phyloP scores from a whole-genome alignment of 2,329 filamentous ascomycete genomes.

The Aspergillus hortae region DNA sequence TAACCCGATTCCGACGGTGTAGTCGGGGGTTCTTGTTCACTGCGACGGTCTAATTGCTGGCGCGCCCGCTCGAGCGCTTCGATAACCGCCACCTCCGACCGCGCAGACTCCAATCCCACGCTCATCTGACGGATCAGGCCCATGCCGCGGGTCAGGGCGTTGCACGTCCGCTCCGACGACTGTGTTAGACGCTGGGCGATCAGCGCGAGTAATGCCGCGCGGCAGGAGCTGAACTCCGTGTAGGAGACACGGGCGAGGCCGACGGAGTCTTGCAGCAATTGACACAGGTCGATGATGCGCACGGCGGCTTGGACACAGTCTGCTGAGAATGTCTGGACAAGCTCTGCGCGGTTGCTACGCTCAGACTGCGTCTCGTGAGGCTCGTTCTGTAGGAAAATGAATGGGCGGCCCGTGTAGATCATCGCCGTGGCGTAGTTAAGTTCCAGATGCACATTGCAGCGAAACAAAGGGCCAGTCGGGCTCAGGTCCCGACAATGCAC shows the following conservation, averaged over 20 bases:
- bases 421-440: conserved; percentile 47
- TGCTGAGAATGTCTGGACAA: conserved; percentile 29
- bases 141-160: conserved; percentile 42
- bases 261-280: conserved; percentile 48
- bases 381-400: conserved; percentile 36
- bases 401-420: conserved; percentile 49
- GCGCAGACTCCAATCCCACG: conserved; percentile 44
- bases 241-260: conserved; percentile 55
- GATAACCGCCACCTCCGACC: conserved; percentile 45
- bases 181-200: conserved; percentile 28
- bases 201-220: conserved; percentile 51
- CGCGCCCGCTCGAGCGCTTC: conserved; percentile 46
- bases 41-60: conserved; percentile 35
- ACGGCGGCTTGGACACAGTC: conserved; percentile 48
- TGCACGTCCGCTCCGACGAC: conserved; percentile 28
- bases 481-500: conserved; percentile 32
- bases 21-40: conserved; percentile 12
- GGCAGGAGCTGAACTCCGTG: conserved; percentile 55
- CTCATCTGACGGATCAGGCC: conserved; percentile 47
- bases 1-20: conserved; percentile 39
- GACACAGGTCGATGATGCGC: conserved; percentile 46
- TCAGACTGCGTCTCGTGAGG: background rate
- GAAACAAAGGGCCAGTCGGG: conserved; percentile 33
- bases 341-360: background rate
- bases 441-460: conserved; percentile 45